Conservation (phyloP, 345 rosid genomes). For the Syzygium jambos region DNA sequence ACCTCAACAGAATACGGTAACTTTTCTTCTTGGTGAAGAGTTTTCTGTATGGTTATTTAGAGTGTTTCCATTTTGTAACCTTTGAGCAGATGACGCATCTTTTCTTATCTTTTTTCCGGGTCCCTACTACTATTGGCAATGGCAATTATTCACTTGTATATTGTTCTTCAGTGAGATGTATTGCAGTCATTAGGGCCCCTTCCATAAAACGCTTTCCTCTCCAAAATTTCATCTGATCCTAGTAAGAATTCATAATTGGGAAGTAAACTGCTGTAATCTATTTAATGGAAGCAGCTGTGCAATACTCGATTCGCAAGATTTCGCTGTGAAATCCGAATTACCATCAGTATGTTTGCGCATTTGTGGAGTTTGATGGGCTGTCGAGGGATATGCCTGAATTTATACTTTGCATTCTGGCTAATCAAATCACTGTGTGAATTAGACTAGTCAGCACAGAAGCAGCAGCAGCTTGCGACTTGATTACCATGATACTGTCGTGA, state of each 20-base stretch:
- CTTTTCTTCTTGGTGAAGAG: constrained; percentile 71
- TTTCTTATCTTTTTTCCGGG: neutral
- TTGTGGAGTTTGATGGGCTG: neutral
- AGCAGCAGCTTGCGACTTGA: neutral
- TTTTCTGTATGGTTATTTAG: neutral
- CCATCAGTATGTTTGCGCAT: neutral
- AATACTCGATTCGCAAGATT: neutral
- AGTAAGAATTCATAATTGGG: neutral
- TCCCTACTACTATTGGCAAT: neutral
- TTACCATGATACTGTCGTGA: neutral
- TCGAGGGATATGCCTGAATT: neutral
- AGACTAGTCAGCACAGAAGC: neutral
- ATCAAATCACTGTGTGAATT: neutral
- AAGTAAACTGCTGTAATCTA: neutral
- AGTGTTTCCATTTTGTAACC: neutral
- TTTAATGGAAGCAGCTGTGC: neutral
- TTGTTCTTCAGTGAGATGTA: neutral
- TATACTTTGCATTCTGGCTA: neutral
- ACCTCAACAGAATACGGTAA: constrained; percentile 51
- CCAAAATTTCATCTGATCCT: neutral
- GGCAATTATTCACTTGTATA: neutral
- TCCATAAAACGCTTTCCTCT: neutral
- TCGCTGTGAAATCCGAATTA: neutral
- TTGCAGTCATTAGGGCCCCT: neutral
- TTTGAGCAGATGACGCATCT: neutral